Conservation (phyloP, 495 filamentous ascomycete genomes). For the Immersiella caudata region DNA sequence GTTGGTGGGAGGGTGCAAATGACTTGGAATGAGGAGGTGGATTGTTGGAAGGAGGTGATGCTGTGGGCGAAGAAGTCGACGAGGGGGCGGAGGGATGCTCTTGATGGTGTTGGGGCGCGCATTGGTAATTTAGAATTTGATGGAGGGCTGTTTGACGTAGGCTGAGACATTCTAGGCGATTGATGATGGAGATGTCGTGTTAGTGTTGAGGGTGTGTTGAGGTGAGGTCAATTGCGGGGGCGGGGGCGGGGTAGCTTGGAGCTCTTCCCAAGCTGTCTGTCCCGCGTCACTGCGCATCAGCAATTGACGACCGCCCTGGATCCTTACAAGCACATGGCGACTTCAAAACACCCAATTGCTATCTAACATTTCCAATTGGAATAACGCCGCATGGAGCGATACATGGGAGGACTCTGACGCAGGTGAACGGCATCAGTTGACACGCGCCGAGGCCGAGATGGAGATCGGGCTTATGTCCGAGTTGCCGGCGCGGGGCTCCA, state of each 20-base stretch:
- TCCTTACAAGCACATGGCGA: no score
- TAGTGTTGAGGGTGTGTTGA: background rate
- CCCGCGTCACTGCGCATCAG: background rate
- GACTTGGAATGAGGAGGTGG: background rate
- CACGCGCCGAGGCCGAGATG: background rate
- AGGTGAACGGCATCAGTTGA: background rate
- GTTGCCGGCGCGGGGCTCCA: background rate
- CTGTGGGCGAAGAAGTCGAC: slow-evolving; percentile 1
- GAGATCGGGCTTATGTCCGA: background rate
- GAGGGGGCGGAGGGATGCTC: background rate
- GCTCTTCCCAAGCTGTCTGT: background rate
- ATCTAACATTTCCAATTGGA: no score
- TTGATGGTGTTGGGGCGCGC: background rate
- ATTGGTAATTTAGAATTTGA: background rate
- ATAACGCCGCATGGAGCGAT: background rate
- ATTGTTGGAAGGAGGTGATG: background rate
- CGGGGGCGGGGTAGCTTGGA: background rate
- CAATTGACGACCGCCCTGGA: background rate
- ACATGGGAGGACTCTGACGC: background rate
- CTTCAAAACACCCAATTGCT: background rate
- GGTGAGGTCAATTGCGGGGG: background rate
- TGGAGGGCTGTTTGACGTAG: background rate
- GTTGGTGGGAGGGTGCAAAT: background rate
- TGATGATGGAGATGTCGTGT: background rate
- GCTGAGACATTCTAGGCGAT: background rate